These are phyloP conservation scores for Schizophyllum commune DNA, from an alignment of 1,284 basidiomycete species.

Conservation along the genomic window DNA sequence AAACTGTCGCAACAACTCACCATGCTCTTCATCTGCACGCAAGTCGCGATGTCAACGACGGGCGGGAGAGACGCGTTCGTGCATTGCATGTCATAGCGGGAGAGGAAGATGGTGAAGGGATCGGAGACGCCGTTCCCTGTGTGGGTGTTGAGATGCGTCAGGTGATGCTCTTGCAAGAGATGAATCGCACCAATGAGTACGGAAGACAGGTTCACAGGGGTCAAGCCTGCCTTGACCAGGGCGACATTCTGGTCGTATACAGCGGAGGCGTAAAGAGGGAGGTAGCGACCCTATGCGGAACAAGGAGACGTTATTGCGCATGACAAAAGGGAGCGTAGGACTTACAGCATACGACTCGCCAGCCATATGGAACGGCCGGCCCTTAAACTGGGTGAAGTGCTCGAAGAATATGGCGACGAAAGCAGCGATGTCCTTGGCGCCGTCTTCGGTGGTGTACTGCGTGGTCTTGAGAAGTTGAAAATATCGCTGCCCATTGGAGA, in stretches of 20 bases:
- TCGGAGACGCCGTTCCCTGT: constrained; percentile 54
- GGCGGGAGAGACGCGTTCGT: constrained; percentile 39
- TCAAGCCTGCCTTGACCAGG: constrained; percentile 50
- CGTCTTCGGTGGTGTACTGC: constrained; percentile 56
- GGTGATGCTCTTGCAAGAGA: neutral
- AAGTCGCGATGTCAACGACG: constrained; percentile 27
- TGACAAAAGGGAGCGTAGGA: neutral
- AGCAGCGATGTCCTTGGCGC: constrained; percentile 59
- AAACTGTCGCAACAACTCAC: constrained; percentile 21
- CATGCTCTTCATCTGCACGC: constrained; percentile 41
- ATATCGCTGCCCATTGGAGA: neutral
- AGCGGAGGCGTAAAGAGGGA: constrained; percentile 76
- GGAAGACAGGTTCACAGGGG: constrained; percentile 73
- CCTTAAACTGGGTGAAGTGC: constrained; percentile 60
- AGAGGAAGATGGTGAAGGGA: constrained; percentile 28
- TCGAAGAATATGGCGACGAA: constrained; percentile 72
- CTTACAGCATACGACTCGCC: constrained; percentile 64
- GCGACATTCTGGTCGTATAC: constrained; percentile 73
- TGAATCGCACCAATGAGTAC: constrained; percentile 69
- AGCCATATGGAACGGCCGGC: constrained; percentile 62
- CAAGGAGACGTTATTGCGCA: neutral
- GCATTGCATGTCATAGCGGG: constrained; percentile 45
- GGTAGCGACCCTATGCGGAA: constrained; percentile 61
- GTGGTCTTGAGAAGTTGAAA: neutral
- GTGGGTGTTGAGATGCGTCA: neutral